These are phyloP conservation scores for Penicillium herquei DNA, from an alignment of 495 filamentous ascomycete genomes.

Conservation along the genomic window DNA sequence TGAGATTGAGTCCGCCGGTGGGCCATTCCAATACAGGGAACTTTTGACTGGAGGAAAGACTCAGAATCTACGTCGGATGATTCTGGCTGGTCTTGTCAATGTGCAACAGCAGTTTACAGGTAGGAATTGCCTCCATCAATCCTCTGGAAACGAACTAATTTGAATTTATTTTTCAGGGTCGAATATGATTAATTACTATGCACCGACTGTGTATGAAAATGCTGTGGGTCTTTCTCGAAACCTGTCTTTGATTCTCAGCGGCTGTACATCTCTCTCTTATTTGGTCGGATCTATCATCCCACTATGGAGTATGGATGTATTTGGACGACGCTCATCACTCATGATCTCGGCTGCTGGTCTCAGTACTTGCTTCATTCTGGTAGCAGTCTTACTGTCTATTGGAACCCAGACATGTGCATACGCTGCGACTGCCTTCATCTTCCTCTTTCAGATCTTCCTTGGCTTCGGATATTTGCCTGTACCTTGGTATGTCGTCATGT, in stretches of 20 bases:
- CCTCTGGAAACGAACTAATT: not conserved
- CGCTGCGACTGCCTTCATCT: constrained; percentile 44
- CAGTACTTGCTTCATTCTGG: constrained; percentile 42
- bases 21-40: constrained; percentile 39
- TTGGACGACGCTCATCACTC: constrained; percentile 50
- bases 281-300: constrained; percentile 37
- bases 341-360: constrained; percentile 47
- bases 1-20: constrained; percentile 35
- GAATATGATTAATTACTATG: constrained; percentile 55
- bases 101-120: constrained; percentile 40
- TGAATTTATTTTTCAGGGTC: constrained; percentile 30
- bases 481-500: constrained; percentile 49
- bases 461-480: constrained; percentile 39
- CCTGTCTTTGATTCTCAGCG: constrained; percentile 49
- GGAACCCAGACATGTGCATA: constrained; percentile 26
- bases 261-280: constrained; percentile 44
- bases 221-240: constrained; percentile 53
- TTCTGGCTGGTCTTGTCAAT: constrained; percentile 34
- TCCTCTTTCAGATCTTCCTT: constrained; percentile 50
- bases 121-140: not conserved
- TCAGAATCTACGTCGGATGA: constrained; percentile 41
- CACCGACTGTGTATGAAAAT: constrained; percentile 45
- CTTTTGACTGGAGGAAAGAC: constrained; percentile 34
- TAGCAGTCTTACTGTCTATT: constrained; percentile 29
- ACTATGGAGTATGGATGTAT: constrained; percentile 47